Evolutionary conservation across 2,329 filamentous ascomycete genomes (phyloP).

Genomic region (Lachnellula hyalina): DNA sequence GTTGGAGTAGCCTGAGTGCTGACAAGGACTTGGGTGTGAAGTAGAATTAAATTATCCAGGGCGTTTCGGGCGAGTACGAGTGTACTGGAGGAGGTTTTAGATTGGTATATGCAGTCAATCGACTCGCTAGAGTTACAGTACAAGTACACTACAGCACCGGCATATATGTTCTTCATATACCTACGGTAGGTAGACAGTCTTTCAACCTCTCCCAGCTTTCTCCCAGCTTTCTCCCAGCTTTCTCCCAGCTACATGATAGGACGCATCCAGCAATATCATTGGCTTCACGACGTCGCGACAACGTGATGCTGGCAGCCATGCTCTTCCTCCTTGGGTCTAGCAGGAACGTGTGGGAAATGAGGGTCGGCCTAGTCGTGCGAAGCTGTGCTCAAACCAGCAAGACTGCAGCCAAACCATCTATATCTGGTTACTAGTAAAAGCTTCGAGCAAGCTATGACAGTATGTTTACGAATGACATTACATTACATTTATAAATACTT

Average conservation of each 20-base stretch:
- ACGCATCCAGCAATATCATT: constrained; percentile 3
- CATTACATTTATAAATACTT: neutral
- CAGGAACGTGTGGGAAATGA: constrained; percentile 13
- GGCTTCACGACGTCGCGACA: neutral
- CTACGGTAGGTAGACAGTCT: no score
- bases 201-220: no score
- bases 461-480: no score
- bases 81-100: no score
- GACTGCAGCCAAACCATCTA: constrained; percentile 12
- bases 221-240: neutral
- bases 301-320: neutral
- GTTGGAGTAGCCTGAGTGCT: neutral
- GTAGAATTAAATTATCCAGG: no score
- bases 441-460: neutral
- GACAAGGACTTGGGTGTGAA: no score
- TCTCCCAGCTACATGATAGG: neutral
- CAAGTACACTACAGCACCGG: no score
- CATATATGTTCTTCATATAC: no score
- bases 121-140: no score
- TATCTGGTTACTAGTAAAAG: constrained; percentile 6
- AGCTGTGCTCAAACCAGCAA: neutral
- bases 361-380: neutral
- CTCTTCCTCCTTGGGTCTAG: constrained; percentile 7
- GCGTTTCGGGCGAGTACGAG: no score
- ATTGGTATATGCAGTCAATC: no score